phyloP scores from a whole-genome alignment of 208 protist genomes.

The Trypanosoma lewisi region DNA sequence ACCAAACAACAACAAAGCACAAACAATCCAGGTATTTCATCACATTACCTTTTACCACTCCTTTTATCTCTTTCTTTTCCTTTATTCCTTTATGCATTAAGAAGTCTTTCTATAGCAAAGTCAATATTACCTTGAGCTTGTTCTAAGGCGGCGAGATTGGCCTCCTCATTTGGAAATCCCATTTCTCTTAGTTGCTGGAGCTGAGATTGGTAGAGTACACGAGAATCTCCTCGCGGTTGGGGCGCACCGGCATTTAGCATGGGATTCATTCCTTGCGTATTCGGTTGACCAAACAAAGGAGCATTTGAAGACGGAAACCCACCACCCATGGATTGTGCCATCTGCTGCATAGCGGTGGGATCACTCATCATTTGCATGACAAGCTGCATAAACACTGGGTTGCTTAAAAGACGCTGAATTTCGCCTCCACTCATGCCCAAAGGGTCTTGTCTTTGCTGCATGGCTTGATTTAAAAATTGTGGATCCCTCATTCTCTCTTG shows the following conservation, averaged over 20 bases:
- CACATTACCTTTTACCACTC: not conserved
- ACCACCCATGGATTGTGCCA: slow-evolving; percentile 27
- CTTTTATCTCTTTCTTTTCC: not conserved
- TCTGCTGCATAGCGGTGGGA: slow-evolving; percentile 36
- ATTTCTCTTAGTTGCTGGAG: slow-evolving; percentile 89
- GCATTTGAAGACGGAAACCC: slow-evolving; percentile 1
- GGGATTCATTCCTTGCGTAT: slow-evolving; percentile 2
- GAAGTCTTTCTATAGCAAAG: slow-evolving; percentile 87
- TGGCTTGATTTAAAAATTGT: slow-evolving; percentile 59
- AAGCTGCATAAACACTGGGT: slow-evolving; percentile 45
- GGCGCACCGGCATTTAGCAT: slow-evolving; percentile 14
- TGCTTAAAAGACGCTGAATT: slow-evolving; percentile 18
- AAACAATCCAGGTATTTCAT: slow-evolving; percentile 6
- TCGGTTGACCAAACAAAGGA: slow-evolving; percentile 24
- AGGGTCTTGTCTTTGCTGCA: slow-evolving; percentile 33
- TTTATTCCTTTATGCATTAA: slow-evolving; percentile 39
- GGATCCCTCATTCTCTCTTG: slow-evolving; percentile 61
- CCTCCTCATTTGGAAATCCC: slow-evolving; percentile 92
- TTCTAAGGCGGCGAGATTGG: slow-evolving; percentile 88
- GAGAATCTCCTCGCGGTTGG: slow-evolving; percentile 58
- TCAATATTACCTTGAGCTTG: slow-evolving; percentile 84
- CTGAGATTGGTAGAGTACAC: slow-evolving; percentile 82
- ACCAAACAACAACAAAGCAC: slow-evolving; percentile 21
- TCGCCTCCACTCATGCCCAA: slow-evolving; percentile 28
- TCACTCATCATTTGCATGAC: slow-evolving; percentile 65